Evolutionary conservation across 345 rosid genomes (phyloP).

Genomic region (Arabidopsis arenosa): DNA sequence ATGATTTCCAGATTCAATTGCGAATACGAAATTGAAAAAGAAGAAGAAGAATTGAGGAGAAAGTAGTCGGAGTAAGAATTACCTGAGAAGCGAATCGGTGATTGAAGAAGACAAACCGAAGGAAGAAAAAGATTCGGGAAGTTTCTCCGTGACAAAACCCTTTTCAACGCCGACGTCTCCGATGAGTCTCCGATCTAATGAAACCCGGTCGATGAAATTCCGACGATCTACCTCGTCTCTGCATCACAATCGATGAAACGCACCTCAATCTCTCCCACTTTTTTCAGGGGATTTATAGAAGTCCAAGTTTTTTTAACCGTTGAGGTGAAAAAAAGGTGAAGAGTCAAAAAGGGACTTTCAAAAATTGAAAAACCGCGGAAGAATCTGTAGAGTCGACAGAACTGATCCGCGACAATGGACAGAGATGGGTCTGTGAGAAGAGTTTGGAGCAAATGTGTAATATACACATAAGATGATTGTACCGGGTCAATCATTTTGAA

Average conservation of each 20-base stretch:
- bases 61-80: slow-evolving; percentile 18
- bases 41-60: neutral
- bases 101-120: slow-evolving; percentile 21
- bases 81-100: slow-evolving; percentile 21
- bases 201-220: slow-evolving; percentile 4
- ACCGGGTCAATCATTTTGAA: slow-evolving; percentile 36
- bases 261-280: slow-evolving; percentile 21
- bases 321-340: slow-evolving; percentile 27
- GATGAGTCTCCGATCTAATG: slow-evolving; percentile 21
- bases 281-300: slow-evolving; percentile 14
- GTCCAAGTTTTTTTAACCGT: slow-evolving; percentile 7
- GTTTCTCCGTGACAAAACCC: slow-evolving; percentile 24
- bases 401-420: slow-evolving; percentile 29
- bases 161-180: slow-evolving; percentile 37
- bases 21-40: neutral
- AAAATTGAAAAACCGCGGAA: slow-evolving; percentile 38
- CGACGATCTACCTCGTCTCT: slow-evolving; percentile 38
- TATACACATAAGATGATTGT: neutral
- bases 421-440: slow-evolving; percentile 7
- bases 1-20: slow-evolving; percentile 34
- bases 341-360: slow-evolving; percentile 36
- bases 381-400: slow-evolving; percentile 40
- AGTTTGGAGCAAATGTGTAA: slow-evolving; percentile 1
- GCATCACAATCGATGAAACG: slow-evolving; percentile 37
- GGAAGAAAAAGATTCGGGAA: neutral